Percentiles rank a stretch among this genome's conserved stretches.
Conservation (phyloP, 2,329 filamentous ascomycete genomes). For the Mycosphaerella arachidis region DNA sequence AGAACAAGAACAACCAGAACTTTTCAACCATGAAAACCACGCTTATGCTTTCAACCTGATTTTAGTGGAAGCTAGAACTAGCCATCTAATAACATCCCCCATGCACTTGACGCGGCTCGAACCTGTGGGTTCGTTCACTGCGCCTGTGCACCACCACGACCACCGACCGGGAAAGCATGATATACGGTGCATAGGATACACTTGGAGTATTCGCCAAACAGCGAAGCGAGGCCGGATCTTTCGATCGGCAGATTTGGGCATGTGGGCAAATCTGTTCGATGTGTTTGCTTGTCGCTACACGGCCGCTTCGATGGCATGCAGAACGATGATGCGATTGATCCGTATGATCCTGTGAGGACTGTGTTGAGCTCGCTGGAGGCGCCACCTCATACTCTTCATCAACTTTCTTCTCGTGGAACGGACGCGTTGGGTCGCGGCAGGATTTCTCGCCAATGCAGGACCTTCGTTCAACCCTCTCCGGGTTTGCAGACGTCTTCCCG, state of each 20-base stretch:
- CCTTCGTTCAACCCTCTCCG: not conserved
- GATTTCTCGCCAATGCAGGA: not conserved
- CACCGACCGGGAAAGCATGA: too few species aligned
- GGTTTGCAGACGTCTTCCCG: not conserved
- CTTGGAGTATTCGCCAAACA: not conserved
- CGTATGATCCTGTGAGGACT: too few species aligned
- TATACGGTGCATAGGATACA: too few species aligned
- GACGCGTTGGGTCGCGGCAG: too few species aligned
- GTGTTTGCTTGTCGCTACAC: too few species aligned
- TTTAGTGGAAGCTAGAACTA: not conserved
- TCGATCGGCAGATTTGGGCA: not conserved
- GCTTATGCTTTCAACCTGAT: not conserved
- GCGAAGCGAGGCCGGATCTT: not conserved
- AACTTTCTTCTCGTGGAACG: not conserved
- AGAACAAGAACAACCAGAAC: not conserved
- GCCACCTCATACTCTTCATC: too few species aligned
- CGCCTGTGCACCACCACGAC: too few species aligned
- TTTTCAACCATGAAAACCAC: not conserved
- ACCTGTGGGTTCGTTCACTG: not conserved
- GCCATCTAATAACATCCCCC: not conserved
- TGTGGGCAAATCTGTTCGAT: not conserved
- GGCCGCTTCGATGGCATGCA: too few species aligned
- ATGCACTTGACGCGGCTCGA: not conserved
- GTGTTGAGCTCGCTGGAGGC: too few species aligned
- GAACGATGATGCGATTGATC: too few species aligned